Percentiles rank a stretch among this genome's conserved stretches.
Evolutionary conservation across 441 rosid genomes (phyloP).

Genomic region (Lepidium campestre): DNA sequence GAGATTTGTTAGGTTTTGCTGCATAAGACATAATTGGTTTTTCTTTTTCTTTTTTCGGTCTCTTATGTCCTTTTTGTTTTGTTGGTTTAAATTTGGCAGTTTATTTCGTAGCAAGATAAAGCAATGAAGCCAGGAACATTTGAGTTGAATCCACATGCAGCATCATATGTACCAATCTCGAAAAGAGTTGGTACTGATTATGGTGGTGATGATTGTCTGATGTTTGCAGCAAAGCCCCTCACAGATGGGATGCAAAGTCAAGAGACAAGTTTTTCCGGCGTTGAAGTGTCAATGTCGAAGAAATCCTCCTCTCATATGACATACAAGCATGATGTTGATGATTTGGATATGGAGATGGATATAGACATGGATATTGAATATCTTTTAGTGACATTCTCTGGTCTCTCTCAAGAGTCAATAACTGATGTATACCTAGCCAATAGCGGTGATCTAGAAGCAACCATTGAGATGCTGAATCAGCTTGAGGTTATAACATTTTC

Average conservation of each 20-base stretch:
- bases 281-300: slow-evolving; percentile 21
- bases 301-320: slow-evolving; percentile 29
- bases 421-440: slow-evolving; percentile 67
- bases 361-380: slow-evolving; percentile 69
- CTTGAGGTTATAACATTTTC: slow-evolving; percentile 57
- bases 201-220: slow-evolving; percentile 21
- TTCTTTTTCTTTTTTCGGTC: not conserved
- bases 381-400: slow-evolving; percentile 66
- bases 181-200: slow-evolving; percentile 41
- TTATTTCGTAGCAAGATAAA: not conserved
- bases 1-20: not conserved
- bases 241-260: not conserved
- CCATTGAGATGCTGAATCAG: slow-evolving; percentile 74
- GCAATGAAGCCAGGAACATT: slow-evolving; percentile 65
- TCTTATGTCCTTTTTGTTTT: not conserved
- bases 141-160: slow-evolving; percentile 80
- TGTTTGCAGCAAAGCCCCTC: slow-evolving; percentile 23
- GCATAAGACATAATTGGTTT: too few relatives aligned
- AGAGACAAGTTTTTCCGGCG: slow-evolving; percentile 15
- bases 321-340: slow-evolving; percentile 37
- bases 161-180: slow-evolving; percentile 68
- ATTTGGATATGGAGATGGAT: slow-evolving; percentile 30
- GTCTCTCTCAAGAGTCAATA: slow-evolving; percentile 68
- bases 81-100: not conserved
- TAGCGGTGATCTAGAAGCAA: slow-evolving; percentile 65